These are phyloP conservation scores for Aspergillus cavernicola DNA, from an alignment of 495 filamentous ascomycete genomes.

Conservation along the genomic window DNA sequence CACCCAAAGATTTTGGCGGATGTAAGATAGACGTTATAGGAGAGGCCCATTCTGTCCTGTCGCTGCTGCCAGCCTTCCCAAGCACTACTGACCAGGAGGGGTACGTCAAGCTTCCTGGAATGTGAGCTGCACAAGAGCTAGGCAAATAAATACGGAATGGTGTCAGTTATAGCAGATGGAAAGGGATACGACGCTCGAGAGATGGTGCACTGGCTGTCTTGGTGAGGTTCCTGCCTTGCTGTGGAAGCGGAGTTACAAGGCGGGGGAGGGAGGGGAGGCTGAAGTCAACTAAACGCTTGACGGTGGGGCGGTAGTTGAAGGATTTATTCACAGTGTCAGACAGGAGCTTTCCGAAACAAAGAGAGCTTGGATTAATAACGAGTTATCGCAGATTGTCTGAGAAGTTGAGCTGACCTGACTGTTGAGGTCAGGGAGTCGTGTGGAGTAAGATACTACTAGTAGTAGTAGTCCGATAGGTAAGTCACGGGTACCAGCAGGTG, in stretches of 20 bases:
- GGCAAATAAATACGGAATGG: background rate
- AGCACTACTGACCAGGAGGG: slow-evolving; percentile 10
- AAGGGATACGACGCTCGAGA: background rate
- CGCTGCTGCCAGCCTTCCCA: slow-evolving; percentile 10
- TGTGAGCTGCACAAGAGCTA: slow-evolving; percentile 16
- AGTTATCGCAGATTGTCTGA: background rate
- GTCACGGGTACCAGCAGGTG: slow-evolving; percentile 1
- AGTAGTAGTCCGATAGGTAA: too few species aligned
- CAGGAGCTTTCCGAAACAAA: background rate
- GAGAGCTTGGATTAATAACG: background rate
- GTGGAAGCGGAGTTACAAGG: slow-evolving; percentile 9
- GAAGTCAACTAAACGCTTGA: background rate
- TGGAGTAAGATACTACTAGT: slow-evolving; percentile 2
- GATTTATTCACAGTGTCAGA: background rate
- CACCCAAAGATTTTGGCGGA: slow-evolving; percentile 90
- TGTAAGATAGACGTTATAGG: slow-evolving; percentile 94
- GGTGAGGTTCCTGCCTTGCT: slow-evolving; percentile 15
- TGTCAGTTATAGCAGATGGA: slow-evolving; percentile 5
- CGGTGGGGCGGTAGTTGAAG: background rate
- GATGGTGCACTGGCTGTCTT: slow-evolving; percentile 3
- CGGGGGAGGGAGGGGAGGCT: slow-evolving; percentile 5
- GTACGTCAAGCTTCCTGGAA: slow-evolving; percentile 10
- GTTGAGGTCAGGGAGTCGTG: background rate
- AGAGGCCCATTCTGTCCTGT: slow-evolving; percentile 72
- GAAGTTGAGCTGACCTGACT: background rate